phyloP scores from a whole-genome alignment of 768 basidiomycete genomes.

The Auricularia sp. region DNA sequence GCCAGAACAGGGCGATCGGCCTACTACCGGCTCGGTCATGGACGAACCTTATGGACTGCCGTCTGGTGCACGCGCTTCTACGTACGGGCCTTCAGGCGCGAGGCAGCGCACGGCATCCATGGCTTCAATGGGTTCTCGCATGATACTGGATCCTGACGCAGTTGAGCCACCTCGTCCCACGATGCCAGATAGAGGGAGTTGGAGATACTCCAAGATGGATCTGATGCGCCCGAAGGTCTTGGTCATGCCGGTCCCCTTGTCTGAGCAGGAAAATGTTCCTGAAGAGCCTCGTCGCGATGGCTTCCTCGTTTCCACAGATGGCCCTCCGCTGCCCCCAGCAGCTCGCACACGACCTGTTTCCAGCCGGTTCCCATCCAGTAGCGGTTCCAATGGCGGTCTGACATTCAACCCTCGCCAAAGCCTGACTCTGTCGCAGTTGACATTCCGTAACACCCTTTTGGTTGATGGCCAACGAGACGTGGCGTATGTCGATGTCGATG shows the following conservation, averaged over 20 bases:
- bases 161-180: slow-evolving; percentile 23
- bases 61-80: neutral
- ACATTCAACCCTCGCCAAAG: slow-evolving; percentile 69
- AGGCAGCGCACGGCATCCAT: slow-evolving; percentile 10
- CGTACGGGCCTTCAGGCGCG: neutral
- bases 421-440: slow-evolving; percentile 70
- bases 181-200: slow-evolving; percentile 2
- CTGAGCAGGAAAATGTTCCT: slow-evolving; percentile 40
- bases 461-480: slow-evolving; percentile 59
- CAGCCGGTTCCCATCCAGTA: slow-evolving; percentile 23
- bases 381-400: slow-evolving; percentile 43
- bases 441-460: slow-evolving; percentile 72
- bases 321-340: slow-evolving; percentile 67
- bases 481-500: slow-evolving; percentile 50
- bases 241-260: slow-evolving; percentile 76
- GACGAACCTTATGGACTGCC: slow-evolving; percentile 1
- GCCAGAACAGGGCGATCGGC: neutral
- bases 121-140: slow-evolving; percentile 55
- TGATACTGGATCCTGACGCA: slow-evolving; percentile 46
- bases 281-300: slow-evolving; percentile 36
- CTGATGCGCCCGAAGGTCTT: slow-evolving; percentile 85
- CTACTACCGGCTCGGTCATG: neutral
- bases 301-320: slow-evolving; percentile 57
- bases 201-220: slow-evolving; percentile 49
- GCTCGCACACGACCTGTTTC: slow-evolving; percentile 50